Evolutionary conservation across 768 basidiomycete species (phyloP), one percentile per base, ranked within the genome.

Genomic region (Leucocoprinus leucothites): DNA sequence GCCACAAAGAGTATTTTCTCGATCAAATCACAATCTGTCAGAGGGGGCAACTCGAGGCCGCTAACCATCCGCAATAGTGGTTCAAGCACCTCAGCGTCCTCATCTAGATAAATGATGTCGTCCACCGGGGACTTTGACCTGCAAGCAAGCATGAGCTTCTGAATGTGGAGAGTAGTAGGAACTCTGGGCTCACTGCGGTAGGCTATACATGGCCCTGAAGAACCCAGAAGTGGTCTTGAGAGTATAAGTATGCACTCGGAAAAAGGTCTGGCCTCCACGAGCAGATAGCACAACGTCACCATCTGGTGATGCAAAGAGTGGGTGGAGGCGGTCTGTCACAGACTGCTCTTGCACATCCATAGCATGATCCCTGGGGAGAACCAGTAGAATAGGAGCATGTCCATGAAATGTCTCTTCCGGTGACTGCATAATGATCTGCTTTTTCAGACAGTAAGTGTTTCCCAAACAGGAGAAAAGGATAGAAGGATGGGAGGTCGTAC

Each of bases 191-290:
- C 53, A 67, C 62, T 80, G 78, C 1, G 86, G 86, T 0, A 87
- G 70, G 19, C 77, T 74, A 63, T 84, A 82, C 70, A 86, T 82
- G 5, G 80, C 66, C 11, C 79, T 75, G 63, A 85, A 86, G 78
- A 84, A 86, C 19, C 81, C 80, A 3, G 84, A 86, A 0, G 85
- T 84, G 16, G 78, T 81, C 62, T 81, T 85, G 40, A 87, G 72
- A 1, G 80, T 81, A 67, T 74, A 79, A 0, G 81, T 77, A 55
- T 86, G 85, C 14, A 86, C 74, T 24, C 79, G 76, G 64, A 87
- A 87, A 61, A 72, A 69, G 42, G 76, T 69, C 5, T 71, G 67
- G 24, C 78, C 76, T 51, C 79, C 74, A 51, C 78, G 80, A 16
- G 81, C 75, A 16, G 76, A 74, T 5, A 87, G 68, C 7, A 85